Evolutionary conservation across 1,284 basidiomycete species (phyloP).

Genomic region (Papiliotrema nemorosa): DNA sequence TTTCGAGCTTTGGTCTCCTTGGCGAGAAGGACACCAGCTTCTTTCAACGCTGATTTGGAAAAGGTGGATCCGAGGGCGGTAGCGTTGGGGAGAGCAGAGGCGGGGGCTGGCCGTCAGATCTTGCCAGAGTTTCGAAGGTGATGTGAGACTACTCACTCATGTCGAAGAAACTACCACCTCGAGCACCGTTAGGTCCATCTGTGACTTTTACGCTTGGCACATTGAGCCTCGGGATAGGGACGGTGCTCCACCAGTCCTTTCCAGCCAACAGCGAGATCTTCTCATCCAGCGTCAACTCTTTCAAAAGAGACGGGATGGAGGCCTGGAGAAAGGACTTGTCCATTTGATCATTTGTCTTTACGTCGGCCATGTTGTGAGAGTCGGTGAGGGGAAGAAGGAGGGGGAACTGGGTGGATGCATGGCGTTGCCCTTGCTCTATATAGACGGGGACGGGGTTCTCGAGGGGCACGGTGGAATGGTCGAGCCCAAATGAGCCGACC

Average conservation of each 20-base stretch:
- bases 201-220: conserved; percentile 36
- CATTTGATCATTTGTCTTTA: conserved; percentile 15
- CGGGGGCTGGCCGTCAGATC: conserved; percentile 34
- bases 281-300: conserved; percentile 27
- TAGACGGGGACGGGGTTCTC: too few species aligned
- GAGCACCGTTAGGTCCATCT: conserved; percentile 36
- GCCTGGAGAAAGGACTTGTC: conserved; percentile 32
- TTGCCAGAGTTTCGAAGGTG: not conserved
- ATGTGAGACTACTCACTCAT: conserved; percentile 22
- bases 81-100: conserved; percentile 68
- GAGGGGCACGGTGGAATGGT: too few species aligned
- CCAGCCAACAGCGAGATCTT: conserved; percentile 37
- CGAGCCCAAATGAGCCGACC: too few species aligned
- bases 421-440: too few species aligned
- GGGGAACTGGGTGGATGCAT: too few species aligned
- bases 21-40: conserved; percentile 61
- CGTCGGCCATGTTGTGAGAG: not conserved
- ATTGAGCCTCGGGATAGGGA: conserved; percentile 35
- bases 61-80: conserved; percentile 44
- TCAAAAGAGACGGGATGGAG: conserved; percentile 19
- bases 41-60: conserved; percentile 59
- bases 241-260: conserved; percentile 37
- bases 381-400: not conserved
- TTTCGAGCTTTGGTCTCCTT: conserved; percentile 67
- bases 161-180: conserved; percentile 33